phyloP scores from a whole-genome alignment of 2,329 filamentous ascomycete species.

The Pezicula carpinea region DNA sequence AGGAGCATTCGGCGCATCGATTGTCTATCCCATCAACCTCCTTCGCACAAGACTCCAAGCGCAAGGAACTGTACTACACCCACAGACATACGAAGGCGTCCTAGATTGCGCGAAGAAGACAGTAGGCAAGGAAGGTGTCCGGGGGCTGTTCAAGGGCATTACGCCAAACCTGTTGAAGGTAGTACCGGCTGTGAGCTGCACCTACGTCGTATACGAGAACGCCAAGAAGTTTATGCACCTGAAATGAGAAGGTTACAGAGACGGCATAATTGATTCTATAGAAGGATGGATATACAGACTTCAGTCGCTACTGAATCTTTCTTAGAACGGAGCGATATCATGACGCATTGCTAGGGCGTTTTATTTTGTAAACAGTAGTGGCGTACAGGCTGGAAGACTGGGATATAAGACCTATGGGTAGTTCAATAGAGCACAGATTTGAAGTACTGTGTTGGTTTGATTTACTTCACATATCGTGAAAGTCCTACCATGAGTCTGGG shows the following conservation, averaged over 20 bases:
- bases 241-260: conserved; percentile 7
- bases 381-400: neutral
- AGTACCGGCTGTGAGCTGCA: conserved; percentile 90
- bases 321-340: neutral
- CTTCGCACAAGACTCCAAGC: conserved; percentile 88
- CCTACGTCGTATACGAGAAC: conserved; percentile 90
- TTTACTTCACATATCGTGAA: too few relatives aligned
- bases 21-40: conserved; percentile 93
- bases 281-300: neutral
- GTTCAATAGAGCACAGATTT: neutral
- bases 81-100: conserved; percentile 84
- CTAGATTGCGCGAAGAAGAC: conserved; percentile 85
- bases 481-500: too few relatives aligned
- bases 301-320: too few relatives aligned
- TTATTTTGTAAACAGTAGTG: neutral
- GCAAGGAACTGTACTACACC: conserved; percentile 90
- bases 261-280: neutral
- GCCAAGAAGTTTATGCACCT: conserved; percentile 64
- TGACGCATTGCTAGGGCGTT: neutral
- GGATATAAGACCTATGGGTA: neutral
- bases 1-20: conserved; percentile 85
- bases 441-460: neutral
- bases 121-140: conserved; percentile 72
- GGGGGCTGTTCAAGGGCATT: conserved; percentile 89
- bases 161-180: conserved; percentile 96